Evolutionary conservation across 148 eudicot species (phyloP), one percentile per base, ranked within the genome.

Genomic region (Rhododendron simsii): DNA sequence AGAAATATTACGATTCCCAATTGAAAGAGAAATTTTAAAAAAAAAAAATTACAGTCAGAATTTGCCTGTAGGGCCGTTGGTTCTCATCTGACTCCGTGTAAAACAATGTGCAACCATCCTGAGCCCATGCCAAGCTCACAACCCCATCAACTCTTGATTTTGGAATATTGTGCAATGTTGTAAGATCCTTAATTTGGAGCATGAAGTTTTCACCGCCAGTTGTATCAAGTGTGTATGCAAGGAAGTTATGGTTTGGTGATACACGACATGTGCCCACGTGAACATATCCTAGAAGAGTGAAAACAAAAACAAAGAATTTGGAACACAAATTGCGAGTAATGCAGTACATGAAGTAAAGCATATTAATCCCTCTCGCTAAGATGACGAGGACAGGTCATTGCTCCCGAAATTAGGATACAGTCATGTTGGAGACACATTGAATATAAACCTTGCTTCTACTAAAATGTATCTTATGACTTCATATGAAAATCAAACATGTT

Each of bases 81-180:
- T 93, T 95, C 90, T 91, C 90, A 87, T 97, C 98, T 81, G 90
- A 91, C 77, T 90, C 78, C 26, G 99, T 97, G 78, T 95, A 95
- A 86, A 97, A 94, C 87, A 97, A 87, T 51, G 93, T 89, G 73
- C 88, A 69, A 71, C 96, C 84, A 88, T 94, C 98, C 83, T 88
- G 94, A 85, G 95, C 93, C 99, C 99, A 97, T 79, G 95, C 98
- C 91, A 97, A 89, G 91, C 98, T 97, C 73, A 97, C 95, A 89
- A 95, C 98, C 33, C 91, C 90, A 83, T 91, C 93, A 85, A 90
- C 95, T 87, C 87, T 88, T 39, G 90, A 67, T 26, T 67, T 84
- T 74, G 94, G 91, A 86, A 94, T 84, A 83, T 90, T 69, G 76
- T 86, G 57, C 76, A 92, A 89, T 77, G 87, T 87, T 44, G 88